These are phyloP conservation scores for Penicillium chermesinum DNA, from an alignment of 495 filamentous ascomycete species.

Conservation along the genomic window DNA sequence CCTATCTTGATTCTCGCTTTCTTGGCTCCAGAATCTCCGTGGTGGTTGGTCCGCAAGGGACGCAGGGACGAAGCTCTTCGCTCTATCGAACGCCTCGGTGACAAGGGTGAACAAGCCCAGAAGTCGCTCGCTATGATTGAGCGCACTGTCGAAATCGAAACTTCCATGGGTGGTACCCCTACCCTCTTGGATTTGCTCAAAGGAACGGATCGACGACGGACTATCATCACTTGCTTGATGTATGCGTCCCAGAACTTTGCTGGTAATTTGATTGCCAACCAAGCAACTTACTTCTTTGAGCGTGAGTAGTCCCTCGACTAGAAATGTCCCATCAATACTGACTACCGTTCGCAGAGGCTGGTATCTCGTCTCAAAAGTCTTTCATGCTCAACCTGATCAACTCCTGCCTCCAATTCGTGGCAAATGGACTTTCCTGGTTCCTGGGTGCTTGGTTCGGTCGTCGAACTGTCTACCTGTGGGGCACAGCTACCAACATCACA, in stretches of 20 bases:
- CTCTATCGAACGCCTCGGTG: constrained; percentile 58
- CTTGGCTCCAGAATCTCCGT: constrained; percentile 71
- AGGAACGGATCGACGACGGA: constrained; percentile 64
- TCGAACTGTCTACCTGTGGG: constrained; percentile 44
- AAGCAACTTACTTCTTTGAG: constrained; percentile 61
- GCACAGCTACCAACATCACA: constrained; percentile 30
- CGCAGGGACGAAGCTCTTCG: constrained; percentile 59
- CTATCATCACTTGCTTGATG: constrained; percentile 65
- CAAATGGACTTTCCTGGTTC: constrained; percentile 23
- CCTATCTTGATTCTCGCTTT: constrained; percentile 63
- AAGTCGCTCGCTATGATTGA: constrained; percentile 78
- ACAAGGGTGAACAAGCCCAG: constrained; percentile 53
- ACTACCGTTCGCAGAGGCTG: constrained; percentile 21
- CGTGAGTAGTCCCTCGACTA: constrained; percentile 60
- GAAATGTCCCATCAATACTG: constrained; percentile 50
- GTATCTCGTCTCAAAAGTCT: constrained; percentile 17
- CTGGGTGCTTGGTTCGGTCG: constrained; percentile 37
- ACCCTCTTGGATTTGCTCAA: constrained; percentile 68
- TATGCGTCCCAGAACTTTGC: constrained; percentile 26
- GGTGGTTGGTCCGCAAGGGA: constrained; percentile 74
- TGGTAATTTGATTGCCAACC: constrained; percentile 29
- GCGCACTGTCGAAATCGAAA: constrained; percentile 68
- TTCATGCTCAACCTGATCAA: constrained; percentile 37
- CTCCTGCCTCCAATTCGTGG: constrained; percentile 32
- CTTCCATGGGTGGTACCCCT: constrained; percentile 56